Evolutionary conservation across 2,329 filamentous ascomycete genomes (phyloP).

Genomic region (Venturia nashicola): DNA sequence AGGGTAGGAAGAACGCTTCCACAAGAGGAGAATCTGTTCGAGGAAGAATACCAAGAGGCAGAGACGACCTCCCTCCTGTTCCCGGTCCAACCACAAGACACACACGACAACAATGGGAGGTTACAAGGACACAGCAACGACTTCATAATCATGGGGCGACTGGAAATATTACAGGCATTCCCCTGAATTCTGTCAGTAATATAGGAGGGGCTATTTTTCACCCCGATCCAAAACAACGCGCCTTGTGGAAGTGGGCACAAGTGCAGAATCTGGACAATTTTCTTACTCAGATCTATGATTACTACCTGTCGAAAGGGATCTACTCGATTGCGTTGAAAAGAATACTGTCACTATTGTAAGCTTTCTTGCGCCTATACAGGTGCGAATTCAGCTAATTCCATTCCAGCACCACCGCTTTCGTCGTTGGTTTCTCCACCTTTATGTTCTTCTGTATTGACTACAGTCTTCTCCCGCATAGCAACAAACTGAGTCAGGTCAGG

Average conservation of each 20-base stretch:
- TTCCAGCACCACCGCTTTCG: slow-evolving; percentile 64
- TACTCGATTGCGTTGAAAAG: slow-evolving; percentile 72
- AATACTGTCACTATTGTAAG: slow-evolving; percentile 59
- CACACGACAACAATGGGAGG: slow-evolving; percentile 38
- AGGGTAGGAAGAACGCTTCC: slow-evolving; percentile 20
- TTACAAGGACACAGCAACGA: slow-evolving; percentile 32
- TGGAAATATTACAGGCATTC: not conserved
- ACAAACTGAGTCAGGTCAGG: slow-evolving; percentile 46
- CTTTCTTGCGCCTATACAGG: not conserved
- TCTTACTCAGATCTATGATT: slow-evolving; percentile 62
- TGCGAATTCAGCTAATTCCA: slow-evolving; percentile 11
- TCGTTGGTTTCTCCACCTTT: slow-evolving; percentile 72
- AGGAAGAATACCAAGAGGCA: slow-evolving; percentile 9
- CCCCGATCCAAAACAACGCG: slow-evolving; percentile 56
- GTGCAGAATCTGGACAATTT: slow-evolving; percentile 83
- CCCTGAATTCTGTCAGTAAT: slow-evolving; percentile 5
- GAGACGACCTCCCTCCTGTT: slow-evolving; percentile 25
- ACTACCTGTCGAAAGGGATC: slow-evolving; percentile 58
- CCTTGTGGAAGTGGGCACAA: slow-evolving; percentile 88
- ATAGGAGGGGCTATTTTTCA: slow-evolving; percentile 4
- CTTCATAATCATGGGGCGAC: slow-evolving; percentile 22
- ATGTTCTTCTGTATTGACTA: slow-evolving; percentile 81
- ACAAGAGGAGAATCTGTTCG: slow-evolving; percentile 11
- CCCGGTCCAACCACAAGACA: slow-evolving; percentile 30
- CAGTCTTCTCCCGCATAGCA: slow-evolving; percentile 53